Conservation (phyloP, 1,284 basidiomycete species). For the Naganishia albida region DNA sequence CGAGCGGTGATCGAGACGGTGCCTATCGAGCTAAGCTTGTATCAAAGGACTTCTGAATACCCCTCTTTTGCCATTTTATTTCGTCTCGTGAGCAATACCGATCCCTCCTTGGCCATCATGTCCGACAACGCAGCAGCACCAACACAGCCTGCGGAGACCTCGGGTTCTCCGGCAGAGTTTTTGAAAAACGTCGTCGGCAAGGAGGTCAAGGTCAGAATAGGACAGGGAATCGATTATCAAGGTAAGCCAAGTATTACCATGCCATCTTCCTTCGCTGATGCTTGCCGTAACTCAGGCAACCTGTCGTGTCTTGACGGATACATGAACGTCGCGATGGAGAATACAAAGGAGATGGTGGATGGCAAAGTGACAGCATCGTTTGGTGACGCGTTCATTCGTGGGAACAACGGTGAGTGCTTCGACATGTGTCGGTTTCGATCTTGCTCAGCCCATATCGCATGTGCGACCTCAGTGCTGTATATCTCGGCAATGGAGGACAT, state of each 20-base stretch:
- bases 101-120: conserved; percentile 11
- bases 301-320: conserved; percentile 97
- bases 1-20: conserved; percentile 6
- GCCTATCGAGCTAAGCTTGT: not conserved
- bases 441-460: not conserved
- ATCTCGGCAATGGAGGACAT: conserved; percentile 57
- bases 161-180: conserved; percentile 84
- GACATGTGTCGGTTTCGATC: not conserved
- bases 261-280: not conserved
- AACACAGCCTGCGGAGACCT: conserved; percentile 32
- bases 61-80: not conserved
- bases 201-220: conserved; percentile 86
- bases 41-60: conserved; percentile 2
- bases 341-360: conserved; percentile 92
- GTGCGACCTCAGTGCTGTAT: conserved; percentile 55
- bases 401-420: conserved; percentile 82
- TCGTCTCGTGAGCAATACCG: not conserved
- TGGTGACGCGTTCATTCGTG: conserved; percentile 92
- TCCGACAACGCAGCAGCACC: conserved; percentile 20
- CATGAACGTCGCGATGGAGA: conserved; percentile 98
- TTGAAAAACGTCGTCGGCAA: conserved; percentile 94
- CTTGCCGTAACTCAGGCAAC: conserved; percentile 63
- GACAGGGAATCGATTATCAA: conserved; percentile 94
- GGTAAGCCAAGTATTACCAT: conserved; percentile 61
- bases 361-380: conserved; percentile 82